These are phyloP conservation scores for Stromatinia cepivora DNA, from an alignment of 2,329 filamentous ascomycete genomes.

Conservation along the genomic window DNA sequence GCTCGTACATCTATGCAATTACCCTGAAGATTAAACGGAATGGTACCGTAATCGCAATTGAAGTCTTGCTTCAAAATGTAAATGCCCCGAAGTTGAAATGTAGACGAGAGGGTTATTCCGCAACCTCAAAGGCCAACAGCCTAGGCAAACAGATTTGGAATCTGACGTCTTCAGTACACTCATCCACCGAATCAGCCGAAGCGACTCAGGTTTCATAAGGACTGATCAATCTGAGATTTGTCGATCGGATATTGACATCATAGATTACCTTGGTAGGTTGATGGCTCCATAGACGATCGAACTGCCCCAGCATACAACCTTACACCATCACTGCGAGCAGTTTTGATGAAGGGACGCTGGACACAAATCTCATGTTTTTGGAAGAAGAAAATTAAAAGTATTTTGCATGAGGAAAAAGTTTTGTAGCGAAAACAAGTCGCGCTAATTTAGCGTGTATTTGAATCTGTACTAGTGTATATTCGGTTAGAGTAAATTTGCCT, in stretches of 20 bases:
- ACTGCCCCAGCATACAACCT: conserved; percentile 81
- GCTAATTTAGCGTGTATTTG: conserved; percentile 20
- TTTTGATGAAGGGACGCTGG: conserved; percentile 75
- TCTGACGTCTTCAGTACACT: conserved; percentile 69
- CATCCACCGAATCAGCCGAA: conserved; percentile 66
- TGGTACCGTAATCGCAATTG: background rate
- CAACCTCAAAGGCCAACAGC: conserved; percentile 87
- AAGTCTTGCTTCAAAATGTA: background rate
- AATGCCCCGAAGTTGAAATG: conserved; percentile 29
- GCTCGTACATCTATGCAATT: background rate
- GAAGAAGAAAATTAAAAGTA: conserved; percentile 43
- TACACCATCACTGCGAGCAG: conserved; percentile 53
- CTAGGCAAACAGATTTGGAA: conserved; percentile 88
- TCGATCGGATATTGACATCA: conserved; percentile 93
- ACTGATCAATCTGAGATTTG: conserved; percentile 83
- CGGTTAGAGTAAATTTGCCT: background rate
- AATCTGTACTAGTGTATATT: background rate
- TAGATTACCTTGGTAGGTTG: conserved; percentile 44
- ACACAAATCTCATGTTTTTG: conserved; percentile 77
- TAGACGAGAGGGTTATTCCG: conserved; percentile 55
- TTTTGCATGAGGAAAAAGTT: conserved; percentile 38
- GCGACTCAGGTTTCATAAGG: conserved; percentile 66
- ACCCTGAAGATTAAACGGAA: background rate
- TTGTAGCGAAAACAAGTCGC: conserved; percentile 25
- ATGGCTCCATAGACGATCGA: conserved; percentile 86